Conservation (phyloP, 176 grass and related monocot species). For the Dactylis glomerata region DNA sequence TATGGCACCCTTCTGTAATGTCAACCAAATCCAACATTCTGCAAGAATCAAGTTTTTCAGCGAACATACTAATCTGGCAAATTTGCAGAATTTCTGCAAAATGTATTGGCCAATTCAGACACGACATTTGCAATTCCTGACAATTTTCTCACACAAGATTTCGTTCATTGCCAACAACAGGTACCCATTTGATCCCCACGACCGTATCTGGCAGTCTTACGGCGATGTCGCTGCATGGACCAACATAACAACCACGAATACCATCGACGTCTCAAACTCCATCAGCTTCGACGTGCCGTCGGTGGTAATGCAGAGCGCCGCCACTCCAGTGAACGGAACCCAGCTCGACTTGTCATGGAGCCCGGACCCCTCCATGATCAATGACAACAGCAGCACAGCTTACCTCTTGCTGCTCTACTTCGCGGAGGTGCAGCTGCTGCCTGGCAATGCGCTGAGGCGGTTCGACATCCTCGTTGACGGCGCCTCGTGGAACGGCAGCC, state of each 20-base stretch:
- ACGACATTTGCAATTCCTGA: not conserved
- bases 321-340: slow-evolving; percentile 27
- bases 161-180: slow-evolving; percentile 10
- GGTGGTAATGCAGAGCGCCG: slow-evolving; percentile 29
- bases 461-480: slow-evolving; percentile 27
- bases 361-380: not conserved
- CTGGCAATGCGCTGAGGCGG: not conserved
- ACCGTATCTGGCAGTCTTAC: slow-evolving; percentile 44
- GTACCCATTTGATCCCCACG: slow-evolving; percentile 38
- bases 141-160: not conserved
- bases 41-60: not conserved
- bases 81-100: not conserved
- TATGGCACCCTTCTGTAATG: not conserved
- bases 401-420: slow-evolving; percentile 52
- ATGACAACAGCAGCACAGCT: not conserved
- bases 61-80: not conserved
- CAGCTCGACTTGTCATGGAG: slow-evolving; percentile 36
- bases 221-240: slow-evolving; percentile 4
- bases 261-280: not conserved
- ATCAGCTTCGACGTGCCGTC: slow-evolving; percentile 23
- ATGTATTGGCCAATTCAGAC: not conserved
- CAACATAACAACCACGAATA: not conserved
- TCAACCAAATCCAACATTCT: not conserved
- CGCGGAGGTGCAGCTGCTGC: slow-evolving; percentile 20
- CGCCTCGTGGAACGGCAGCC: not conserved